A percentile compares a stretch with the other conserved stretches of the same genome.
Evolutionary conservation across 140 eudicot species (phyloP).

Genomic region (Erigeron philadelphicus): DNA sequence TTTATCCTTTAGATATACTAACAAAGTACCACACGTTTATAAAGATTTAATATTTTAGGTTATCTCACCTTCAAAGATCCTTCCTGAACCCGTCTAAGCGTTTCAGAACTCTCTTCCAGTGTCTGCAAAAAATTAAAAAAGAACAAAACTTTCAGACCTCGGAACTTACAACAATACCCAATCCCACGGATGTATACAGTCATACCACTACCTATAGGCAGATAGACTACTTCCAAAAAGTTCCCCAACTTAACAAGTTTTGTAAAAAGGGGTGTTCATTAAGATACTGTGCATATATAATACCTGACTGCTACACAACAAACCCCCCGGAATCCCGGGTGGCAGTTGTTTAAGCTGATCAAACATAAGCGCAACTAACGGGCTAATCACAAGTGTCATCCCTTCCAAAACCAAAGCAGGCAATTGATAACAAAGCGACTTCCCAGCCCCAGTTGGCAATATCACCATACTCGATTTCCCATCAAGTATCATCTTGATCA

Average conservation of each 20-base stretch:
- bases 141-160: too few relatives aligned
- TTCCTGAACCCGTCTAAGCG: slow-evolving; percentile 58
- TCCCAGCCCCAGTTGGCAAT: slow-evolving; percentile 94
- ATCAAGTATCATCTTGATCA: slow-evolving; percentile 64
- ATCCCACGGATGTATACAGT: slow-evolving; percentile 13
- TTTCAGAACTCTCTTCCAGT: slow-evolving; percentile 61
- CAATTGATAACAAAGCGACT: slow-evolving; percentile 89
- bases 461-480: slow-evolving; percentile 85
- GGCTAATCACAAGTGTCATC: slow-evolving; percentile 85
- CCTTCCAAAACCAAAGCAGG: slow-evolving; percentile 80
- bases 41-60: slow-evolving; percentile 8
- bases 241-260: too few relatives aligned
- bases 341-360: slow-evolving; percentile 91
- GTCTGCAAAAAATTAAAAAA: slow-evolving; percentile 35
- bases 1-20: background rate
- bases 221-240: background rate
- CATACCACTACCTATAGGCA: slow-evolving; percentile 9
- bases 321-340: slow-evolving; percentile 63
- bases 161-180: slow-evolving; percentile 20
- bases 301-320: slow-evolving; percentile 79
- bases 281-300: background rate
- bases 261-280: too few relatives aligned
- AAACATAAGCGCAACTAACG: slow-evolving; percentile 84
- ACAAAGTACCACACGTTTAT: background rate
- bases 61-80: slow-evolving; percentile 63